Evolutionary conservation across 148 eudicot species (phyloP), one percentile per base, ranked within the genome.

Genomic region (Linanthus parryae): DNA sequence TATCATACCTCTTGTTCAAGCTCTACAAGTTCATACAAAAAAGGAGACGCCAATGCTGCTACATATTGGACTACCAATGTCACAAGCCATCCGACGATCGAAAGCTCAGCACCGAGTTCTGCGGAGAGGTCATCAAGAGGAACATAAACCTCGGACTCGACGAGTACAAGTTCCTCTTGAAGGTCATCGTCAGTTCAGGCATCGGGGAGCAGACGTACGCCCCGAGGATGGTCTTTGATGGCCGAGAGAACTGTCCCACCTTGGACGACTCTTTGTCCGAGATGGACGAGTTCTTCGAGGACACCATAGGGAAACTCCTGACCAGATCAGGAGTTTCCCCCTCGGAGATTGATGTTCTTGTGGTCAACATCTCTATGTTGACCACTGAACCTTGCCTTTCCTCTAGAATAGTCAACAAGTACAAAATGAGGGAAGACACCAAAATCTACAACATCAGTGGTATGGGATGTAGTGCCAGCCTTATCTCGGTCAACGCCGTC

Each of bases 381-480:
- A 56, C 95, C 1, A 30, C 81, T 0, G 48, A 54, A 9, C 97
- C 97, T 0, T 85, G 95, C 19, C 65, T 89, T n/a, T 71, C 95
- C 0, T 43, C 94, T 2, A 60, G 88, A 18, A 68, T 89, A 1
- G 67, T 89, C 0, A 77, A 82, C 58, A 84, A 62, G 3, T 89
- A 85, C 65, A 80, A 77, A 56, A 89, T 89, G 97, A 69, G 74
- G 57, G 52, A 52, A 0, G 78, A 82, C 35, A 33, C 85, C 8
- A 89, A 70, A 63, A 57, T 72, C 24, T 85, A 58, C 37, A 85
- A 85, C 11, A 54, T 89, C 38, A 24, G 80, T 0, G 95, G 97
- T 25, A 89, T 89, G 97, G 97, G 97, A 0, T 89, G 97, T 48
- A 89, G 97, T 20, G 97, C 95, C 0, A 89, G 97, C 64, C 48